Base-by-base conservation (phyloP, 805 yeast genomes). In the Candida dendrica region DNA sequence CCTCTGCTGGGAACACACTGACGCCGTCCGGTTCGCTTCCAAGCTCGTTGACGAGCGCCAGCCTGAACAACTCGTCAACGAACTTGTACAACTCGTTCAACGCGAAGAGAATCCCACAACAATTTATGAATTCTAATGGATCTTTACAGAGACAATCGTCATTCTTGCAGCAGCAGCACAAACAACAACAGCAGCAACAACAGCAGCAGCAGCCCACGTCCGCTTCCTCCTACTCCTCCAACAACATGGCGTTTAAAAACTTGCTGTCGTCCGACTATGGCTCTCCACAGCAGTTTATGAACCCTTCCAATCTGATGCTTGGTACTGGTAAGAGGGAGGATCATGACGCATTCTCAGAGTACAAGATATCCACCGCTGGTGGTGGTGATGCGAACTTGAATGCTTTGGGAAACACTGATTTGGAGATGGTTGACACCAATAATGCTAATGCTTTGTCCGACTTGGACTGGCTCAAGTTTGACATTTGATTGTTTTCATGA, bases 391-490 rank as follows among this genome's bases (percentile, higher is more conserved):
- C n/a, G n/a, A n/a, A n/a, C n/a, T n/a, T n/a, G n/a, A 13, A 19
- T 33, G 39, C 31, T 16, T 33, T 41, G 42, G 26, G 13, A 4
- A 27, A 31, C n/a, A 31, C 26, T 34, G 37, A 34, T 22, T 17
- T 34, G 36, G 39, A 36, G n/a, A 37, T 41, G 42, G 19, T 31
- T 34, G 42, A 29, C 22, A 48, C 31, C 40, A 24, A 36, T 16
- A 36, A 17, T 19, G 15, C 6, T n/a, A 30, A 30, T 19, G 52
- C 50, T 45, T 15, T 34, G 9, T 47, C 45, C 42, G 61, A 54
- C 39, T 39, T 56, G 36, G 61, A 56, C 32, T 56, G 61, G 61
- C 34, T 56, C 36, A 56, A 55, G 40, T 56, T 56, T 51, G 59
- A 56, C 34, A 45, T 51, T 27, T 56, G 42, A 37, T 8, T n/a